Evolutionary conservation across 805 yeast species (phyloP).

Genomic region (Candida suzukii): DNA sequence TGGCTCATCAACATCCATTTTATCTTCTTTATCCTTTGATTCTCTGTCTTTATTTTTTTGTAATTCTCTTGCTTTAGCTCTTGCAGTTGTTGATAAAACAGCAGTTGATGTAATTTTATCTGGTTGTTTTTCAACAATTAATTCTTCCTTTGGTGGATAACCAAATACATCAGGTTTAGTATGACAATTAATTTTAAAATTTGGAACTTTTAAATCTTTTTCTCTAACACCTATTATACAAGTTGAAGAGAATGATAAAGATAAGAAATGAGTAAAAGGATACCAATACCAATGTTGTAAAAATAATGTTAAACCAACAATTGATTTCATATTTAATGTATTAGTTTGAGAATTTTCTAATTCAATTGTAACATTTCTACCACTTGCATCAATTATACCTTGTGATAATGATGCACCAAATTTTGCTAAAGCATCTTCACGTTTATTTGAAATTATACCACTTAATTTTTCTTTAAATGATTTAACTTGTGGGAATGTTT

Average conservation of each 20-base stretch:
- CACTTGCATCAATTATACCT: conserved; percentile 98
- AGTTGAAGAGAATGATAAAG: conserved; percentile 89
- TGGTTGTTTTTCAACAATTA: conserved; percentile 69
- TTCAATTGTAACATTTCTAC: conserved; percentile 92
- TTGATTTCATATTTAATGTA: conserved; percentile 82
- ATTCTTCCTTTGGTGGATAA: conserved; percentile 86
- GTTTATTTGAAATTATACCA: conserved; percentile 74
- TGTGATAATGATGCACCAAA: conserved; percentile 96
- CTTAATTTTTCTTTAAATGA: conserved; percentile 69
- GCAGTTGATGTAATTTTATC: conserved; percentile 92
- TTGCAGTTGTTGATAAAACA: conserved; percentile 86
- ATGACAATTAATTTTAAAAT: conserved; percentile 74
- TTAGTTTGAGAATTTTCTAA: conserved; percentile 85
- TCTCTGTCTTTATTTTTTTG: conserved; percentile 41
- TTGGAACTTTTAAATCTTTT: conserved; percentile 83
- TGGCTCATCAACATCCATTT: conserved; percentile 25
- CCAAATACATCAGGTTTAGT: conserved; percentile 73
- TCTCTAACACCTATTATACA: conserved; percentile 79
- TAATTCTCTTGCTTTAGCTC: conserved; percentile 87
- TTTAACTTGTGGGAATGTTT: conserved; percentile 71
- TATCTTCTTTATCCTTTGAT: conserved; percentile 36
- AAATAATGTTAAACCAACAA: conserved; percentile 86
- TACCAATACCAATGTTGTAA: conserved; percentile 98
- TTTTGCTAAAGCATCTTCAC: conserved; percentile 94
- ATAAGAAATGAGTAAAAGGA: conserved; percentile 90